phyloP scores from a whole-genome alignment of 257 asterid species.

The Orobanche coerulescens region DNA sequence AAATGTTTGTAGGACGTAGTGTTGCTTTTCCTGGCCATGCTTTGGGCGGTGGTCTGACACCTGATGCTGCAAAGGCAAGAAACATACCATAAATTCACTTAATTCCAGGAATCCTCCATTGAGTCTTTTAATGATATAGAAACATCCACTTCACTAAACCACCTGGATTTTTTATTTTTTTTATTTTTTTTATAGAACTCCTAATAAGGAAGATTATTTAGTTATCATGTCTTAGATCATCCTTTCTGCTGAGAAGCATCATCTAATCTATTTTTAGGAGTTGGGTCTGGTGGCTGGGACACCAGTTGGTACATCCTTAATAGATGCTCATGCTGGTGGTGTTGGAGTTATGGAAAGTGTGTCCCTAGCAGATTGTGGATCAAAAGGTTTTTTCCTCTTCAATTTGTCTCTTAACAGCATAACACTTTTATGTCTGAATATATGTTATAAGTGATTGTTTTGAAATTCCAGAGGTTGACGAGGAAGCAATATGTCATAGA shows the following conservation, averaged over 20 bases:
- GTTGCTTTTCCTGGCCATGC: slow-evolving; percentile 99
- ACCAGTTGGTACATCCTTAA: slow-evolving; percentile 90
- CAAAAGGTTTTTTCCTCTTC: slow-evolving; percentile 38
- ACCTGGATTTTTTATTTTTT: not conserved
- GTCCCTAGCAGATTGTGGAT: slow-evolving; percentile 36
- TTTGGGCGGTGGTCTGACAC: slow-evolving; percentile 85
- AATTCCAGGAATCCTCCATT: slow-evolving; percentile 17
- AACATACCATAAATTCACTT: slow-evolving; percentile 19
- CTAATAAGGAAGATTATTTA: slow-evolving; percentile 11
- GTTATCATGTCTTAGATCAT: slow-evolving; percentile 2
- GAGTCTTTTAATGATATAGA: slow-evolving; percentile 20
- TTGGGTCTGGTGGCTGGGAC: slow-evolving; percentile 76
- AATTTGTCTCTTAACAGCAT: slow-evolving; percentile 1
- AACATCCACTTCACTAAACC: slow-evolving; percentile 9
- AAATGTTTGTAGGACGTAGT: slow-evolving; percentile 66
- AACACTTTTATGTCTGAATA: not conserved
- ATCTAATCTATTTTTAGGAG: slow-evolving; percentile 48
- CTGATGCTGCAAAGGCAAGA: slow-evolving; percentile 90
- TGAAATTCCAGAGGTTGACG: slow-evolving; percentile 44
- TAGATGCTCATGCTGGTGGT: slow-evolving; percentile 99
- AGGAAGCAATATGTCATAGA: slow-evolving; percentile 70
- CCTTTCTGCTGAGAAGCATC: slow-evolving; percentile 19
- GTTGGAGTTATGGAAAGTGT: slow-evolving; percentile 93
- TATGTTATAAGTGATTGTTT: slow-evolving; percentile 13
- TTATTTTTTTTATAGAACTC: not conserved